These are phyloP conservation scores for Pseudonitzschia pungens DNA, from an alignment of 108 stramenopile genomes.

Conservation along the genomic window DNA sequence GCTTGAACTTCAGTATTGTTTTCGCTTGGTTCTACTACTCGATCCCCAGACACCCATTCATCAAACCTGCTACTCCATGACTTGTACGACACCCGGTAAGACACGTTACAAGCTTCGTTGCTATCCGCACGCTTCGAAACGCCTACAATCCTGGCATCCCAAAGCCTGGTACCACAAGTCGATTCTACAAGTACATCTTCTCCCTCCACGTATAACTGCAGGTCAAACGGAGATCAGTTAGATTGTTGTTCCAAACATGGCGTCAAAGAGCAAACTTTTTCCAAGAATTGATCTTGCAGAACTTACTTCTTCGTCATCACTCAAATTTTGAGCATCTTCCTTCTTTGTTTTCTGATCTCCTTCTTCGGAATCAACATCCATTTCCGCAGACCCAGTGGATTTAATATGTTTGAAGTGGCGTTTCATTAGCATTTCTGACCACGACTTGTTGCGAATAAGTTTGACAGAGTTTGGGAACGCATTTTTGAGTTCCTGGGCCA, in stretches of 20 bases:
- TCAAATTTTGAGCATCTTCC: neutral
- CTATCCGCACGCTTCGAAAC: conserved; percentile 45
- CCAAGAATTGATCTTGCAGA: conserved; percentile 13
- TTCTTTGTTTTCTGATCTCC: conserved; percentile 38
- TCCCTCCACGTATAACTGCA: conserved; percentile 54
- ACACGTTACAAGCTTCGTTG: conserved; percentile 33
- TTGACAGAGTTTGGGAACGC: conserved; percentile 52
- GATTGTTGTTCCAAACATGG: neutral
- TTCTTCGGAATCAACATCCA: conserved; percentile 22
- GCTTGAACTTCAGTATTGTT: conserved; percentile 56
- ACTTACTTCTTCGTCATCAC: conserved; percentile 19
- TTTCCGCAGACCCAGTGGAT: neutral
- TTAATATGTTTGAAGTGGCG: conserved; percentile 34
- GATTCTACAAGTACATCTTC: conserved; percentile 81
- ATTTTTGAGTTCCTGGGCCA: conserved; percentile 57
- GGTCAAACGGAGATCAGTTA: neutral
- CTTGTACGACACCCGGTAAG: conserved; percentile 74
- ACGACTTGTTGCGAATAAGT: conserved; percentile 49
- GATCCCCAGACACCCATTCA: conserved; percentile 71
- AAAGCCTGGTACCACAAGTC: conserved; percentile 49
- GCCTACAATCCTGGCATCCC: conserved; percentile 69
- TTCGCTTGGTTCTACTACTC: conserved; percentile 72
- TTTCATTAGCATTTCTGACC: conserved; percentile 58
- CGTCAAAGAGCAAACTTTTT: neutral
- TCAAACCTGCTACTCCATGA: conserved; percentile 83